Percentiles rank a stretch among this genome's conserved stretches.
phyloP scores from a whole-genome alignment of 2,329 filamentous ascomycete genomes.

The Colletotrichum aenigma region DNA sequence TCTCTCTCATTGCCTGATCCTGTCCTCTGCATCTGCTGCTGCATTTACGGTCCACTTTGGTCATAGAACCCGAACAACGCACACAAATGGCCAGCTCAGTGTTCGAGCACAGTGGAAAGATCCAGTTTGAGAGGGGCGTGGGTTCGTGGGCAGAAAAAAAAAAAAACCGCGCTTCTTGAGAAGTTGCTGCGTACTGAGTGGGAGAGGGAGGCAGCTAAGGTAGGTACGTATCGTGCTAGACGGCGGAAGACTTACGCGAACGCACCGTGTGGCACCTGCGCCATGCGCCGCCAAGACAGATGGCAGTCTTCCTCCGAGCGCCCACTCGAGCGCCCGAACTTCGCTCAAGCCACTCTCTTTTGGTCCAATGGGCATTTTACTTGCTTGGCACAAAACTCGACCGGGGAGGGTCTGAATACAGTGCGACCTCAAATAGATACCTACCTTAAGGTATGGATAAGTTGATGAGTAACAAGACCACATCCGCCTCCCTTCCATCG shows the following conservation, averaged over 20 bases:
- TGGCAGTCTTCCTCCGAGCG: slow-evolving; percentile 5
- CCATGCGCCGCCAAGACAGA: slow-evolving; percentile 16
- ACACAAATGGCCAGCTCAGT: not conserved
- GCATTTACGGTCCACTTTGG: not conserved
- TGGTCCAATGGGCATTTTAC: not conserved
- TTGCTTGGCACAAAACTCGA: not conserved
- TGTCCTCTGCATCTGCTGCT: not conserved
- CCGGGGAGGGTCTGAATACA: not conserved
- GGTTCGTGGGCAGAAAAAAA: not conserved
- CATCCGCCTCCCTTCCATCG: not conserved
- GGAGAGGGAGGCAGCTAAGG: not conserved
- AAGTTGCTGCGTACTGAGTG: not conserved
- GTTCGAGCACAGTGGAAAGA: not conserved
- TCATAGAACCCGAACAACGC: not conserved
- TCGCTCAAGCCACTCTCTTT: not conserved
- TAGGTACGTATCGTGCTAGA: not conserved
- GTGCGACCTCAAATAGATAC: not conserved
- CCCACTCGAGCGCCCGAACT: not conserved
- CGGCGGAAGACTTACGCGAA: slow-evolving; percentile 15
- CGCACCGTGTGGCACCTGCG: slow-evolving; percentile 14
- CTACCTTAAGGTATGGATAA: not conserved
- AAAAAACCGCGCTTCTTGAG: not conserved
- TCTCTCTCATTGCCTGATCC: not conserved
- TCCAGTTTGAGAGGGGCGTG: not conserved
- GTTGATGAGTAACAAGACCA: not conserved